A percentile compares a stretch with the other conserved stretches of the same genome.
These are phyloP conservation scores for Aegilops sharonensis DNA, from an alignment of 176 grass and related monocot species.

Conservation along the genomic window DNA sequence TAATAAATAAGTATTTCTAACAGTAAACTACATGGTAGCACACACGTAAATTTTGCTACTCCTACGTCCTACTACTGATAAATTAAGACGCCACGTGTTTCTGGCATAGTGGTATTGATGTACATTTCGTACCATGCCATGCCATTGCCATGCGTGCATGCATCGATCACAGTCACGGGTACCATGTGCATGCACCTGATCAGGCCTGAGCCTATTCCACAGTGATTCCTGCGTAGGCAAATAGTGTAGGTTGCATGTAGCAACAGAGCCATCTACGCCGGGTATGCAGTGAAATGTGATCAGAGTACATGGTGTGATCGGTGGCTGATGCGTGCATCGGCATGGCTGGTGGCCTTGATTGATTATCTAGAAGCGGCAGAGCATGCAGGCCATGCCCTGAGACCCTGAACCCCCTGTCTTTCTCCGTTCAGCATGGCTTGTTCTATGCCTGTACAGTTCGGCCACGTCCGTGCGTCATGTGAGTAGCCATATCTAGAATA, in stretches of 20 bases:
- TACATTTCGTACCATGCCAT: not conserved
- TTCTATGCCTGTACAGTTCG: too few relatives aligned
- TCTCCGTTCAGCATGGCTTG: not conserved
- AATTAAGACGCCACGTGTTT: not conserved
- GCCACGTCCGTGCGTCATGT: not conserved
- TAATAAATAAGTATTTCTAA: too few relatives aligned
- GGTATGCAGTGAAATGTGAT: not conserved
- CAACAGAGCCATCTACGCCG: not conserved
- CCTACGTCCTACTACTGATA: too few relatives aligned
- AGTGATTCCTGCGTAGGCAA: not conserved
- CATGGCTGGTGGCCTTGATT: not conserved
- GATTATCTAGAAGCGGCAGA: not conserved
- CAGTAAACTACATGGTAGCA: too few relatives aligned
- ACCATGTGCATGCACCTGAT: not conserved
- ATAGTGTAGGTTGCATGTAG: not conserved
- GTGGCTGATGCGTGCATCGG: not conserved
- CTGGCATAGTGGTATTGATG: not conserved
- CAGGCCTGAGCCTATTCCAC: not conserved
- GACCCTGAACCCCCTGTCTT: not conserved
- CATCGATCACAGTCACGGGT: conserved; percentile 15
- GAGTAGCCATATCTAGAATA: not conserved
- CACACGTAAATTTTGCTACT: too few relatives aligned
- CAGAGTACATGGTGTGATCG: not conserved
- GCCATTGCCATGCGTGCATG: not conserved
- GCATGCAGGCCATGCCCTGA: not conserved